Evolutionary conservation across 2,329 filamentous ascomycete species (phyloP), one percentile per base, ranked within the genome.

Genomic region (Exutisphaerella laricina): DNA sequence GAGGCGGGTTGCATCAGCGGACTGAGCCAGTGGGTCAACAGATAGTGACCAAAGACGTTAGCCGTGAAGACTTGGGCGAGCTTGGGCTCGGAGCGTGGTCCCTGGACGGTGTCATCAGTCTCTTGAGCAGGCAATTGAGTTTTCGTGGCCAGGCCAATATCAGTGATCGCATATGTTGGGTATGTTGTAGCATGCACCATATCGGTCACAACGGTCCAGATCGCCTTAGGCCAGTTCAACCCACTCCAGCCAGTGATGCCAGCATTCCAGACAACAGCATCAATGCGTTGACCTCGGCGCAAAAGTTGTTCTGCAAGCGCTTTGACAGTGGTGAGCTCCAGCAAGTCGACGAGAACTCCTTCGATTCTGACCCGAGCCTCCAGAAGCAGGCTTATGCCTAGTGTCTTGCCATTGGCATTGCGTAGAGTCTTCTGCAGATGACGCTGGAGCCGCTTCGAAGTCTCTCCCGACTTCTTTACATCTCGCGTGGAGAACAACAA

Each of bases 11-110:
- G 47, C 30, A 98, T 74, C 8, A 96, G 71, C 0, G 87, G 84
- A 53, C 84, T 75, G 8, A 97, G 74, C 59, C 83, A 80, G 63
- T 95, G 89, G 12, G 79, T 79, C 17, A 98, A 79, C 58, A 96
- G 69, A 63, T 98, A 97, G 68, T 98, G 92, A 0, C 92, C 92
- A 61, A 98, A 97, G 21, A 95, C 77, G 60, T 97, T 97, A 37
- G 90, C 84, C 62, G 83, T 84, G 63, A 97, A 98, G 13, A 95
- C 80, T 53, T 87, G 75, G 3, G 88, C 89, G 1, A 98, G 69
- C 4, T 71, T 68, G 1, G 83, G 80, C 45, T 80, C 77, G 12
- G 67, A 55, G 8, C 39, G 34, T 7, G 25, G 30, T 17, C 18
- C 17, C n/a, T n/a, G n/a, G 16, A 36, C 36, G 28, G 18, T 35